Percentiles rank a stretch among this genome's conserved stretches.
phyloP scores from a whole-genome alignment of 768 basidiomycete genomes.

The Agrocybe chaxingu region DNA sequence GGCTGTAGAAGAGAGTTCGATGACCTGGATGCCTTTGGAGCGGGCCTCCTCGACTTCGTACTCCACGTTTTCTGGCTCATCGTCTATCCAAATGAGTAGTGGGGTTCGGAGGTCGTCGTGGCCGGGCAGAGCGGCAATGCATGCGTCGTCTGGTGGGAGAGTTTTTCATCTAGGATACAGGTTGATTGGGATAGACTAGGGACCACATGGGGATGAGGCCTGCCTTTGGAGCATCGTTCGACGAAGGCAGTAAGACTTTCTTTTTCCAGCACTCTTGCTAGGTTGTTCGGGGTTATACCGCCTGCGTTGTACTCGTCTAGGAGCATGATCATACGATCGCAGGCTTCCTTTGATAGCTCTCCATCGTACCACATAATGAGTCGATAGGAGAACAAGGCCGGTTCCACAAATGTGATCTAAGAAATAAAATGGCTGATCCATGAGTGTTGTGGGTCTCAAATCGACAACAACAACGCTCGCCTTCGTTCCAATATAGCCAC shows the following conservation, averaged over 20 bases:
- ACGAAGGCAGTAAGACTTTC: constrained; percentile 11
- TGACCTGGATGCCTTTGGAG: constrained; percentile 15
- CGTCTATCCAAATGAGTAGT: constrained; percentile 26
- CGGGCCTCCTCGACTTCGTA: constrained; percentile 14
- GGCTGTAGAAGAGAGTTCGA: constrained; percentile 23
- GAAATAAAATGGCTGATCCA: neutral
- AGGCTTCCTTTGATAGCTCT: neutral
- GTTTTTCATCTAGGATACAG: neutral
- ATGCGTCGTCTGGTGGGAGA: neutral
- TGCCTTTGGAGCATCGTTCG: neutral
- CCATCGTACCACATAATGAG: constrained; percentile 3
- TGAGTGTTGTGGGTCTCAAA: neutral
- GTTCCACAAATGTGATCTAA: constrained; percentile 1
- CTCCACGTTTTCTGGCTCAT: constrained; percentile 13
- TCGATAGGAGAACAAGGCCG: neutral
- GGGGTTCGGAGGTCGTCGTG: constrained; percentile 6
- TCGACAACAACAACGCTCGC: constrained; percentile 4
- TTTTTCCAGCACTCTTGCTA: constrained; percentile 14
- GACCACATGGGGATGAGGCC: neutral
- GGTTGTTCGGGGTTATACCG: constrained; percentile 16
- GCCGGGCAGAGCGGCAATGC: neutral
- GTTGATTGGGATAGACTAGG: neutral
- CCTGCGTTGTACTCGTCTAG: constrained; percentile 15
- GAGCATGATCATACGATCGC: constrained; percentile 4
- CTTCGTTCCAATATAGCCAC: constrained; percentile 19